phyloP scores from a whole-genome alignment of 116 monocot genomes.

The Papilionanthe hybrid region DNA sequence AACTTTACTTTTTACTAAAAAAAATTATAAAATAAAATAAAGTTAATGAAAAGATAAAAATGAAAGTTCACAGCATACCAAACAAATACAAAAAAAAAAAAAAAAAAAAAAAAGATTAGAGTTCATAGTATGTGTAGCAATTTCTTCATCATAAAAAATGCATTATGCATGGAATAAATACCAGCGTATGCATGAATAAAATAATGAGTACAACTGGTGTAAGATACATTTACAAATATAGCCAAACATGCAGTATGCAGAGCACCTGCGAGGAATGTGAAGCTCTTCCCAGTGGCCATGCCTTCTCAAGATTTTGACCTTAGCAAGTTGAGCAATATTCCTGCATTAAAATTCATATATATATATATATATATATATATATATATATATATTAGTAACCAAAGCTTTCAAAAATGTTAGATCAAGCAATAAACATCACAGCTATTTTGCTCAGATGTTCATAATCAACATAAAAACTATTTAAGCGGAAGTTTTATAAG shows the following conservation, averaged over 20 bases:
- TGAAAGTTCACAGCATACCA: neutral
- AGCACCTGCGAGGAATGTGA: slow-evolving; percentile 59
- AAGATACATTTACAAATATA: neutral
- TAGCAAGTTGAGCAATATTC: slow-evolving; percentile 77
- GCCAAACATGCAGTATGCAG: neutral
- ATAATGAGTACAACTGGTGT: neutral
- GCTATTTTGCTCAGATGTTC: neutral
- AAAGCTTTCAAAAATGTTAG: neutral
- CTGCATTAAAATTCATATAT: slow-evolving; percentile 28
- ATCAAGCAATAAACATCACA: neutral
- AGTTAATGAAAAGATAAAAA: neutral
- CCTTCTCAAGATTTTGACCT: slow-evolving; percentile 71
- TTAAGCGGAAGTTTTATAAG: neutral
- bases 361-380: too few relatives aligned
- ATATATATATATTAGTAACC: neutral
- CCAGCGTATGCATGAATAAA: too few relatives aligned
- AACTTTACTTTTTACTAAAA: neutral
- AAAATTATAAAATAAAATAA: neutral
- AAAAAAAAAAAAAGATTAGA: neutral
- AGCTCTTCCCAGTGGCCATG: slow-evolving; percentile 78
- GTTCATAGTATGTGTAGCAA: too few relatives aligned
- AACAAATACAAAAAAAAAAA: neutral
- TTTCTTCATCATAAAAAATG: neutral
- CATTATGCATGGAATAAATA: neutral
- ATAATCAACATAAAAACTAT: neutral